These are phyloP conservation scores for Coniochaeta prunicola DNA, from an alignment of 2,329 filamentous ascomycete genomes.

Conservation along the genomic window DNA sequence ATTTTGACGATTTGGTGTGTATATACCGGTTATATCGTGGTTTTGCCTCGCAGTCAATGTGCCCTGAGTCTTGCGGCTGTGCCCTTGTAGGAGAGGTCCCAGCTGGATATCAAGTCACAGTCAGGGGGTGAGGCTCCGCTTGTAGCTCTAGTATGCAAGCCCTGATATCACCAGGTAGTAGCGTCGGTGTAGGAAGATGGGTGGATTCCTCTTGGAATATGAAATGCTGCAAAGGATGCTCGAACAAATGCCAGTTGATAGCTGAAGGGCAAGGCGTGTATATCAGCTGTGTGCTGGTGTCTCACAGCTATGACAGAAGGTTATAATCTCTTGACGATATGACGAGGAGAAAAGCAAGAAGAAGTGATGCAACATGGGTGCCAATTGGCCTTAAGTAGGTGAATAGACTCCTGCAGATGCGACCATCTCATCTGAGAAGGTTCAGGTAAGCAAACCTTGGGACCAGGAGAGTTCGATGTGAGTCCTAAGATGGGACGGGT, in stretches of 20 bases:
- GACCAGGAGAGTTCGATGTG: slow-evolving; percentile 6
- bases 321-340: too few species aligned
- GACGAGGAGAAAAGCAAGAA: not conserved
- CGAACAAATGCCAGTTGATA: too few species aligned
- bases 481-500: slow-evolving; percentile 10
- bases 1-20: slow-evolving; percentile 22
- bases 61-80: not conserved
- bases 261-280: too few species aligned
- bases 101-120: not conserved
- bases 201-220: too few species aligned
- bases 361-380: not conserved
- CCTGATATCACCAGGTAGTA: not conserved
- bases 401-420: not conserved
- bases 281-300: too few species aligned
- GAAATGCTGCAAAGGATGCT: not conserved
- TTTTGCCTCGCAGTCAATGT: not conserved
- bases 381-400: not conserved
- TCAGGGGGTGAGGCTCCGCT: not conserved
- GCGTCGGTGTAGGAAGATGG: not conserved
- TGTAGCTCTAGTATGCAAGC: not conserved
- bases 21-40: not conserved
- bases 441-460: slow-evolving; percentile 1
- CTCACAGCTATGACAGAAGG: too few species aligned
- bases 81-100: not conserved
- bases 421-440: not conserved